Conservation (phyloP, 495 filamentous ascomycete genomes). For the Sphaerosporella brunnea region DNA sequence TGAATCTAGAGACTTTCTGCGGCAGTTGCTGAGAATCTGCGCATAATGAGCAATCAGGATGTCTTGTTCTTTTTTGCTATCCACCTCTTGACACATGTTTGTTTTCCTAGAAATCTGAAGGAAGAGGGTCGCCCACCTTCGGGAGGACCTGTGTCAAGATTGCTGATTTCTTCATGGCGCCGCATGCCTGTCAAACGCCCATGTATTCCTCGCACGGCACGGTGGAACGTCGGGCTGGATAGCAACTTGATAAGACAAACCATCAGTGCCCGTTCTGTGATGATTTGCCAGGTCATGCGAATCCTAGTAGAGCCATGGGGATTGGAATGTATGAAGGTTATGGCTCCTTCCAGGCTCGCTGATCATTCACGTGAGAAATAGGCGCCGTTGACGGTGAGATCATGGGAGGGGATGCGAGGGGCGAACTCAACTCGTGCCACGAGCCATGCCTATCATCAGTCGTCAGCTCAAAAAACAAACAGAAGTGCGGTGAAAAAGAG, state of each 20-base stretch:
- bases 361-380: too few species aligned
- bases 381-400: too few species aligned
- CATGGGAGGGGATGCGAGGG: too few species aligned
- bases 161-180: slow-evolving; percentile 29
- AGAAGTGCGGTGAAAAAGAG: not conserved
- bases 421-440: slow-evolving; percentile 25
- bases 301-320: too few species aligned
- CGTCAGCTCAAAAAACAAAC: not conserved
- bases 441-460: slow-evolving; percentile 20
- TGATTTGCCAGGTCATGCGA: too few species aligned
- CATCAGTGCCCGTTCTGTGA: slow-evolving; percentile 6
- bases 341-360: too few species aligned
- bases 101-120: slow-evolving; percentile 22
- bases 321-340: too few species aligned
- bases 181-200: slow-evolving; percentile 35
- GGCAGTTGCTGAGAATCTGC: too few species aligned
- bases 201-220: slow-evolving; percentile 38
- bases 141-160: slow-evolving; percentile 35
- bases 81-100: slow-evolving; percentile 1
- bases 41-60: slow-evolving; percentile 3
- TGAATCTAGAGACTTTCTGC: slow-evolving; percentile 30
- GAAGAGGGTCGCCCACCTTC: slow-evolving; percentile 29
- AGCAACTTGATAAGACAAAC: slow-evolving; percentile 34
- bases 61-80: not conserved
- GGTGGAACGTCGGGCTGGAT: slow-evolving; percentile 41